Evolutionary conservation across 371 early-diverging fungal species (phyloP).

Genomic region (Haplosporangium sp.): DNA sequence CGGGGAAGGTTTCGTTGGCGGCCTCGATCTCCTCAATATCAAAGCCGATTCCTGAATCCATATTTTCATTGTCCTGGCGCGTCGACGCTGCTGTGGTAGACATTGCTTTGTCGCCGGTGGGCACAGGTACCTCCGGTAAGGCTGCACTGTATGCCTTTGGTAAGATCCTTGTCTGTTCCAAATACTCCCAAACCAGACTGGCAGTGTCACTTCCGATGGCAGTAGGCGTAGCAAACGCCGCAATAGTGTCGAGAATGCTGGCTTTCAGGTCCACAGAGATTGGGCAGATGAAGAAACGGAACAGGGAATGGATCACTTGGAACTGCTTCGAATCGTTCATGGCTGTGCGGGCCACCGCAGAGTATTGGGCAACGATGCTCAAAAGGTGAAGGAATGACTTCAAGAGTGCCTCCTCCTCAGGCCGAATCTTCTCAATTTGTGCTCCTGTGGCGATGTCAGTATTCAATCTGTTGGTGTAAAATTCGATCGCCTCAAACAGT

Average conservation of each 20-base stretch:
- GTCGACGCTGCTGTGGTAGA: conserved; percentile 31
- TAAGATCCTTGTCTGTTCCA: conserved; percentile 79
- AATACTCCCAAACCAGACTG: conserved; percentile 70
- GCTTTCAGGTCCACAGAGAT: conserved; percentile 83
- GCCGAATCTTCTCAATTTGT: conserved; percentile 60
- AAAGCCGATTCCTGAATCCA: conserved; percentile 68
- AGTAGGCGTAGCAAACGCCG: conserved; percentile 74
- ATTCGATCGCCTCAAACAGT: conserved; percentile 66
- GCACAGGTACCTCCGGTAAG: conserved; percentile 42
- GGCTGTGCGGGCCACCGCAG: conserved; percentile 66
- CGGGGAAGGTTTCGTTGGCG: conserved; percentile 78
- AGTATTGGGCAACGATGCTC: conserved; percentile 69
- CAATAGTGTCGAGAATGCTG: conserved; percentile 74
- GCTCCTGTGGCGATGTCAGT: conserved; percentile 21
- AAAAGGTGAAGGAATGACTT: conserved; percentile 75
- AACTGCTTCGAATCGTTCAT: conserved; percentile 72
- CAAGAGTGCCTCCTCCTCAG: conserved; percentile 70
- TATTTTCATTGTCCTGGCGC: conserved; percentile 30
- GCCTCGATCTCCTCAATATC: conserved; percentile 86
- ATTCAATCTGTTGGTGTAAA: conserved; percentile 58
- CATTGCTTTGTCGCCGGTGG: conserved; percentile 35
- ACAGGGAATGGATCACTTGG: conserved; percentile 71
- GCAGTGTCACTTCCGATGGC: conserved; percentile 62
- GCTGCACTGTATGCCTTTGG: conserved; percentile 58
- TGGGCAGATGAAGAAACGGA: conserved; percentile 74